Percentiles rank a stretch among this genome's conserved stretches.
Evolutionary conservation across 1,284 basidiomycete species (phyloP).

Genomic region (Sporisorium graminicola): DNA sequence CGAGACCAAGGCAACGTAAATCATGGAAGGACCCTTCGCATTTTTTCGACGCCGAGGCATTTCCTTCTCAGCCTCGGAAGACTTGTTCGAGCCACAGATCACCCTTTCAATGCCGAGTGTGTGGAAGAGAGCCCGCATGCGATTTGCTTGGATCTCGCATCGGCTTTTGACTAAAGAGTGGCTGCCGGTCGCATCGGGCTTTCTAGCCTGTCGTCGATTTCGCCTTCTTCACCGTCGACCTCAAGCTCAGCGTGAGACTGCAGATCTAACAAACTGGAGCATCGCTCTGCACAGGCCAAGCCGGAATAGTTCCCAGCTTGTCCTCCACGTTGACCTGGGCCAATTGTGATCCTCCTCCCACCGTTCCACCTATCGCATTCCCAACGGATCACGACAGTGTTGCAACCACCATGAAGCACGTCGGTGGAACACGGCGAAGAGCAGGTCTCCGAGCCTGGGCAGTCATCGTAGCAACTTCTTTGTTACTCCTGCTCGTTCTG

Average conservation of each 20-base stretch:
- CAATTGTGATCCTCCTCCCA: background rate
- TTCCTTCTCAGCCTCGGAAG: background rate
- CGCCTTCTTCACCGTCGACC: background rate
- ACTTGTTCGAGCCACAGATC: background rate
- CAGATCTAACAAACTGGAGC: background rate
- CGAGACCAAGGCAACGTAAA: no score
- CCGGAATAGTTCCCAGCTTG: background rate
- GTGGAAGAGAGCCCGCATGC: no score
- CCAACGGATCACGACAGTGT: background rate
- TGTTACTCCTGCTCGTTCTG: slow-evolving; percentile 26
- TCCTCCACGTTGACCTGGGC: slow-evolving; percentile 9
- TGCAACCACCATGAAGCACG: slow-evolving; percentile 9
- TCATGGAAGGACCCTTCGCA: background rate
- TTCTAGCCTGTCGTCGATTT: no score
- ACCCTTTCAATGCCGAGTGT: no score
- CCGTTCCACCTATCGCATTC: background rate
- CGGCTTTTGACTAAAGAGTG: background rate
- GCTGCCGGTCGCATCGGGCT: background rate
- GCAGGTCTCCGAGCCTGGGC: slow-evolving; percentile 6
- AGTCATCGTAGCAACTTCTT: slow-evolving; percentile 8
- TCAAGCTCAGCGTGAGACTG: background rate
- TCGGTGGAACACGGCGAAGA: background rate
- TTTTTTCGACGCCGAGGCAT: background rate
- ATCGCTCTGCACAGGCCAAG: slow-evolving; percentile 1
- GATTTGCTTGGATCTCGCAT: slow-evolving; percentile 6